Conservation (phyloP, 164 flowering plant genomes). For the Vitis rupestris region DNA sequence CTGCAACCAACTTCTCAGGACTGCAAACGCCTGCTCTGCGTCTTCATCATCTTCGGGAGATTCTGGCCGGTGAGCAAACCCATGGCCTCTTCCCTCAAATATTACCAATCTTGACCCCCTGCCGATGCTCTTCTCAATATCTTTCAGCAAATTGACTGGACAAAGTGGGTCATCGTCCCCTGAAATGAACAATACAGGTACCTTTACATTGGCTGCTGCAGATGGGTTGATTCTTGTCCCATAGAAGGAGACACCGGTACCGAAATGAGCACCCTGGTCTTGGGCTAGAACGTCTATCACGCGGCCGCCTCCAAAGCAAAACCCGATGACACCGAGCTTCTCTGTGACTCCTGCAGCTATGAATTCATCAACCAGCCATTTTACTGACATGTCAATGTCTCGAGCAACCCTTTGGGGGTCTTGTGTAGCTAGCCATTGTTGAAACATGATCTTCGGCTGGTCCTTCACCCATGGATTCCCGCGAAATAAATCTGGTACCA, state of each 20-base stretch:
- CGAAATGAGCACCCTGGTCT: constrained; percentile 54
- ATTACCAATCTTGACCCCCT: constrained; percentile 47
- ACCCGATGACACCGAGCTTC: constrained; percentile 83
- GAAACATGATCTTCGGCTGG: constrained; percentile 36
- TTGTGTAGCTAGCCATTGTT: constrained; percentile 55
- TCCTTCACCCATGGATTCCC: constrained; percentile 79
- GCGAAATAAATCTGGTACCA: constrained; percentile 81
- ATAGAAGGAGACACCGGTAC: constrained; percentile 67
- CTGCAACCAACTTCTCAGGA: constrained; percentile 73
- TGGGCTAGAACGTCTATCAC: constrained; percentile 60
- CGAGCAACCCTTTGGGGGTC: constrained; percentile 37
- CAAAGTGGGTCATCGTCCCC: constrained; percentile 78
- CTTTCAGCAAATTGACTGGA: constrained; percentile 36
- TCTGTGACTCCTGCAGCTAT: constrained; percentile 61
- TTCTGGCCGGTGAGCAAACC: constrained; percentile 76
- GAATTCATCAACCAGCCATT: constrained; percentile 86
- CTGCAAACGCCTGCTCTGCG: constrained; percentile 71
- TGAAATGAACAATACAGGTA: constrained; percentile 65
- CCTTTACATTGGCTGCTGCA: constrained; percentile 45
- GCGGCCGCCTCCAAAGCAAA: constrained; percentile 80
- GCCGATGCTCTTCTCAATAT: constrained; percentile 44
- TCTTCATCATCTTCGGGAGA: constrained; percentile 79
- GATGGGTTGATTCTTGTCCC: constrained; percentile 67
- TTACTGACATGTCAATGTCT: constrained; percentile 55
- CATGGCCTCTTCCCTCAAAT: constrained; percentile 80